These are phyloP conservation scores for Lachancea sp. DNA, from an alignment of 805 yeast genomes.

Conservation along the genomic window DNA sequence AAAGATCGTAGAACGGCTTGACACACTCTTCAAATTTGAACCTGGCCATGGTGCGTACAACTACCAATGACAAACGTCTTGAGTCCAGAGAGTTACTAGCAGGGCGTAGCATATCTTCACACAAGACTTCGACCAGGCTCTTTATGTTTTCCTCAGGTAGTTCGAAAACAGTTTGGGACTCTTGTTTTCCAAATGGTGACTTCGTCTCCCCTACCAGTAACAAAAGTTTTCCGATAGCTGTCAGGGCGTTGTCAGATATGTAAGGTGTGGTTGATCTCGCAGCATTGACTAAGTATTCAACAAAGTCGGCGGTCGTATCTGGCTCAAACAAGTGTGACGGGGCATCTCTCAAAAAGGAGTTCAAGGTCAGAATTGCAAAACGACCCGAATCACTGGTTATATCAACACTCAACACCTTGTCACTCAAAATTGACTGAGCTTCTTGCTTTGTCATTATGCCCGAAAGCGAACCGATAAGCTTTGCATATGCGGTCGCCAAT, in stretches of 20 bases:
- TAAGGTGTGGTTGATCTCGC: constrained; percentile 38
- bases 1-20: constrained; percentile 44
- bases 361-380: constrained; percentile 65
- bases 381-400: constrained; percentile 41
- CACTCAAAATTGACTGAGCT: constrained; percentile 50
- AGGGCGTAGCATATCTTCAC: constrained; percentile 47
- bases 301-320: constrained; percentile 45
- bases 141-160: constrained; percentile 38
- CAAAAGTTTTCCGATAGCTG: constrained; percentile 77
- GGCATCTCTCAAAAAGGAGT: constrained; percentile 73
- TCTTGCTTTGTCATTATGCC: constrained; percentile 59
- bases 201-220: constrained; percentile 43
- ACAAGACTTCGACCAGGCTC: constrained; percentile 45
- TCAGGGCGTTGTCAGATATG: constrained; percentile 66
- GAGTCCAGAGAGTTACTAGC: constrained; percentile 62
- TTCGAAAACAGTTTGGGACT: constrained; percentile 31
- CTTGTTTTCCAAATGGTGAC: constrained; percentile 31
- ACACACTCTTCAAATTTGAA: constrained; percentile 46
- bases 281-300: constrained; percentile 42
- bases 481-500: constrained; percentile 69
- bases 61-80: constrained; percentile 71
- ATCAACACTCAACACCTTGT: constrained; percentile 49
- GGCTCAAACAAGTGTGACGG: constrained; percentile 55
- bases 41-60: constrained; percentile 67
- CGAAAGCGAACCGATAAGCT: constrained; percentile 69